Evolutionary conservation across 371 early-diverging fungal species (phyloP).

Genomic region (Entomophthora muscae): DNA sequence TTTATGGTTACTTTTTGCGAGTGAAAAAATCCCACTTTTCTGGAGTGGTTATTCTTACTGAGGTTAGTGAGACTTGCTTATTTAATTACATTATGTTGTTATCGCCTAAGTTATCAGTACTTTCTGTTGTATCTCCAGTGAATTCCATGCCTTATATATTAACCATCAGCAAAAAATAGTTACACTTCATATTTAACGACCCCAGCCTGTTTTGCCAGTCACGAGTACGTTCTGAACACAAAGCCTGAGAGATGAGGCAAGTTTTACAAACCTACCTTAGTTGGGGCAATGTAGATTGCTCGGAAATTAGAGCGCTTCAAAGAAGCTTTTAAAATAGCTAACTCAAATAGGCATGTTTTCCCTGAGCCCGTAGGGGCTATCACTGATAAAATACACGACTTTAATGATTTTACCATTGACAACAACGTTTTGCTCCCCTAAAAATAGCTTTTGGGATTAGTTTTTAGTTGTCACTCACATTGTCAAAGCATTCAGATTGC

Average conservation of each 20-base stretch:
- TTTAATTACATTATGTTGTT: not conserved
- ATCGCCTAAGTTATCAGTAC: constrained; percentile 6
- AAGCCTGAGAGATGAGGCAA: constrained; percentile 13
- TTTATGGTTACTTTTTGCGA: constrained; percentile 21
- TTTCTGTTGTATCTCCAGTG: constrained; percentile 56
- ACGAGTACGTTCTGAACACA: constrained; percentile 45
- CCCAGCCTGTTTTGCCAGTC: constrained; percentile 47
- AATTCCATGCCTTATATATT: constrained; percentile 30
- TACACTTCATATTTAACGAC: constrained; percentile 30
- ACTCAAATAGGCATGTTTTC: constrained; percentile 56
- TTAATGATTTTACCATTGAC: constrained; percentile 19
- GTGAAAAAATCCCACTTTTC: constrained; percentile 67
- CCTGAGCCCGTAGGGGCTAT: constrained; percentile 78
- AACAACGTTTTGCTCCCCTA: constrained; percentile 33
- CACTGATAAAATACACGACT: constrained; percentile 8
- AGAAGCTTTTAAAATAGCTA: constrained; percentile 26
- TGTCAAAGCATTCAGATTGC: constrained; percentile 36
- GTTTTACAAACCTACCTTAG: constrained; percentile 26
- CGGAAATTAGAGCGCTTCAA: constrained; percentile 14
- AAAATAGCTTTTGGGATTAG: not conserved
- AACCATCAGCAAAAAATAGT: not conserved
- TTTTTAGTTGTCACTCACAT: constrained; percentile 16
- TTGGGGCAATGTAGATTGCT: constrained; percentile 72
- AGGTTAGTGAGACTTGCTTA: constrained; percentile 11
- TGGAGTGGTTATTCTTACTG: constrained; percentile 40